Percentiles rank a stretch among this genome's conserved stretches.
phyloP scores from a whole-genome alignment of 441 rosid species.

The Populus hybrid region DNA sequence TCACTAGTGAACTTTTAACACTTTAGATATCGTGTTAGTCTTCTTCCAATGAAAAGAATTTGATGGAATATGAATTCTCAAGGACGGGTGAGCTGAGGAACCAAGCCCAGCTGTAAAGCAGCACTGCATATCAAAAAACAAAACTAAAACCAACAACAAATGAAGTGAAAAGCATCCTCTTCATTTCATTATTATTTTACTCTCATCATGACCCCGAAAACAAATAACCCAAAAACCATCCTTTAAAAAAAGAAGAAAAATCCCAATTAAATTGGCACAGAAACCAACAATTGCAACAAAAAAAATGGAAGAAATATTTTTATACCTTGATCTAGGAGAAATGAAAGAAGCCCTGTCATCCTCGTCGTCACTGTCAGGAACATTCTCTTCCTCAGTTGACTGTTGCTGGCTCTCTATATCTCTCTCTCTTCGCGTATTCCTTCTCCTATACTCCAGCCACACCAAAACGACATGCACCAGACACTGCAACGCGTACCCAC shows the following conservation, averaged over 20 bases:
- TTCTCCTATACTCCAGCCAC: slow-evolving; percentile 74
- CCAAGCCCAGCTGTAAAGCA: not conserved
- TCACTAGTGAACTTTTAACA: not conserved
- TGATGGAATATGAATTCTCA: not conserved
- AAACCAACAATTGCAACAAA: not conserved
- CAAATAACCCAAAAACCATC: not conserved
- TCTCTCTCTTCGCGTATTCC: slow-evolving; percentile 43
- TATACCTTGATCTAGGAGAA: slow-evolving; percentile 46
- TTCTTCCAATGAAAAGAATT: not conserved
- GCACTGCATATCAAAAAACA: not conserved
- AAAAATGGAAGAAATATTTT: no score
- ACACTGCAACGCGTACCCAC: slow-evolving; percentile 76
- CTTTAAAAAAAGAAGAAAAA: no score
- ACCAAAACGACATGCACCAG: slow-evolving; percentile 79
- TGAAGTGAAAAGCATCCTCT: not conserved
- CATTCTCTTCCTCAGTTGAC: slow-evolving; percentile 24
- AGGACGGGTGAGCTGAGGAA: not conserved
- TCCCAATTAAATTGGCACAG: not conserved
- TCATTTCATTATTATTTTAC: not conserved
- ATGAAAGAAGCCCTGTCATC: slow-evolving; percentile 13
- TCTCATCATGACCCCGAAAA: not conserved
- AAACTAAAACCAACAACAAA: not conserved
- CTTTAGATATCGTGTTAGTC: not conserved
- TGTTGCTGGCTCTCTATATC: slow-evolving; percentile 32
- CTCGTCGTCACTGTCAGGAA: slow-evolving; percentile 32